Evolutionary conservation across 2,329 filamentous ascomycete species (phyloP).

Genomic region (Aspergillus carbonarius): DNA sequence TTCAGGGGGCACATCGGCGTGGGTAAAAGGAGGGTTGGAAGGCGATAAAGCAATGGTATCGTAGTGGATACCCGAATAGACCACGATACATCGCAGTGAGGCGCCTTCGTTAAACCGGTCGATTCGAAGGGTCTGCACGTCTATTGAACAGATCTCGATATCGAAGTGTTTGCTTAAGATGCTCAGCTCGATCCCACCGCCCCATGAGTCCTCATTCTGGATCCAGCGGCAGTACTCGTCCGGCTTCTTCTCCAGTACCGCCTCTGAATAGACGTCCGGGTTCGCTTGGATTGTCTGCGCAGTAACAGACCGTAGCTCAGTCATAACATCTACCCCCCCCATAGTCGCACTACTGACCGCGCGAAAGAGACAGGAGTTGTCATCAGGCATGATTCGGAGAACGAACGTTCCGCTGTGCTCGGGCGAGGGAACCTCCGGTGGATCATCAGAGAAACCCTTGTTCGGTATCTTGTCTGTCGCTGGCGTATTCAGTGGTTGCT

Average conservation of each 20-base stretch:
- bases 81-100: constrained; percentile 69
- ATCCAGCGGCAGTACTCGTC: constrained; percentile 81
- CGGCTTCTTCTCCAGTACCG: constrained; percentile 70
- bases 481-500: constrained; percentile 24
- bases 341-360: constrained; percentile 81
- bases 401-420: constrained; percentile 61
- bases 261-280: constrained; percentile 70
- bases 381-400: constrained; percentile 91
- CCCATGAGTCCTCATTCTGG: constrained; percentile 78
- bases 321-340: constrained; percentile 64
- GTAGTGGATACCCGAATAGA: constrained; percentile 93
- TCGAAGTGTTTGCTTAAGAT: constrained; percentile 83
- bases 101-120: constrained; percentile 78
- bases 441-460: constrained; percentile 52
- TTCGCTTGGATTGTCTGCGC: constrained; percentile 75
- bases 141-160: constrained; percentile 80
- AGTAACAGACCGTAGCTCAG: constrained; percentile 72
- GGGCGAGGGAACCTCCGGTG: constrained; percentile 61
- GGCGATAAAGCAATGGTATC: constrained; percentile 79
- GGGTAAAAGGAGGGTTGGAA: constrained; percentile 57
- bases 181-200: constrained; percentile 84
- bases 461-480: constrained; percentile 44
- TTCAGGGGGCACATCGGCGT: constrained; percentile 63
- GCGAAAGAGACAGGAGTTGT: constrained; percentile 92
- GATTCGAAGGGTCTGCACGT: constrained; percentile 68